Conservation (phyloP, 208 protist genomes). For the Leishmania tropica region DNA sequence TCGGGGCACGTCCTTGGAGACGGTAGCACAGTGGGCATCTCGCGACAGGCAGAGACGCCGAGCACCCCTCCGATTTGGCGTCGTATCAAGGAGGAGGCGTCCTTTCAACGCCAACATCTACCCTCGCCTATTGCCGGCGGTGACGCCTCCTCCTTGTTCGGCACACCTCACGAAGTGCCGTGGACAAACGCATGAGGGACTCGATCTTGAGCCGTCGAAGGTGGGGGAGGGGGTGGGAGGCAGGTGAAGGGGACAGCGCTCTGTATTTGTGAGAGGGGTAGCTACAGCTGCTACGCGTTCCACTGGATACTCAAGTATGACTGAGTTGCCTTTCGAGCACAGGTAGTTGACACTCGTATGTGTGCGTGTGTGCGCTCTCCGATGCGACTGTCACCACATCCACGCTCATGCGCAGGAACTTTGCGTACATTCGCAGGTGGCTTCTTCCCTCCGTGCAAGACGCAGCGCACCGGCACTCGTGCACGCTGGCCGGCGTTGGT, state of each 20-base stretch:
- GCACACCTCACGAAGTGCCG: constrained; percentile 19
- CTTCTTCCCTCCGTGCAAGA: neutral
- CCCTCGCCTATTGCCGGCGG: constrained; percentile 13
- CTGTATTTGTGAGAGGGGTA: neutral
- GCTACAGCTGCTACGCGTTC: neutral
- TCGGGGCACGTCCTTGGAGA: neutral
- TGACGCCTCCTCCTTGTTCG: constrained; percentile 16
- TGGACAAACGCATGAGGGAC: constrained; percentile 10
- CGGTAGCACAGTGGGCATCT: neutral
- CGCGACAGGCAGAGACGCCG: neutral
- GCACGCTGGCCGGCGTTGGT: neutral
- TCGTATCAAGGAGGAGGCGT: constrained; percentile 24
- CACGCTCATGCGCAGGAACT: neutral
- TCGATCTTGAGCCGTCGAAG: neutral
- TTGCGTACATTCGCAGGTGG: neutral
- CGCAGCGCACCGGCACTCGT: neutral
- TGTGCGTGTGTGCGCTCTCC: neutral
- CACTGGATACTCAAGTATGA: neutral
- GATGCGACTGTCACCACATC: neutral
- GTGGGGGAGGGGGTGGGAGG: neutral
- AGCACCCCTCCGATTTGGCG: constrained; percentile 26
- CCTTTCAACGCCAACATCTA: constrained; percentile 5
- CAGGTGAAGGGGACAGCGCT: neutral
- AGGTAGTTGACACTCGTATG: neutral
- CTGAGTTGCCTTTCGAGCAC: neutral